Conservation (phyloP, 352 stramenopile genomes). For the Phytophthora megakarya region DNA sequence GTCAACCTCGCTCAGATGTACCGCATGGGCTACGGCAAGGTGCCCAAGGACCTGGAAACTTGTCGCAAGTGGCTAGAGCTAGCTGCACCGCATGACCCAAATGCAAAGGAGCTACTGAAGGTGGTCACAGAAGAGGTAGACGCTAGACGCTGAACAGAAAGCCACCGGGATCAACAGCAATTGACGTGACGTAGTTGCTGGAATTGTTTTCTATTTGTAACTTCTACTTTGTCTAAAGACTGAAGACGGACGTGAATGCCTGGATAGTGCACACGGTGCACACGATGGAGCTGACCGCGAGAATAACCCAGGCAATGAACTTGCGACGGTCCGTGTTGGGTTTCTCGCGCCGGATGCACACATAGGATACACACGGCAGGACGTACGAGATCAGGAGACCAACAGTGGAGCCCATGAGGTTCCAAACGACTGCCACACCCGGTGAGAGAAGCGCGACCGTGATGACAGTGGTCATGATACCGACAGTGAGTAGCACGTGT, state of each 20-base stretch:
- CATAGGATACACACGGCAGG: constrained; percentile 86
- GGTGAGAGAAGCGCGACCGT: constrained; percentile 74
- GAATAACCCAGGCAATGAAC: constrained; percentile 76
- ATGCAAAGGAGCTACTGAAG: constrained; percentile 78
- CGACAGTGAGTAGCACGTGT: constrained; percentile 72
- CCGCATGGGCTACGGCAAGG: constrained; percentile 62
- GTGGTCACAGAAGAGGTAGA: constrained; percentile 30
- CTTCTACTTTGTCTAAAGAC: constrained; percentile 23
- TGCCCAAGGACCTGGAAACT: constrained; percentile 65
- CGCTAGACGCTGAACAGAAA: constrained; percentile 7
- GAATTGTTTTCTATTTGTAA: constrained; percentile 17
- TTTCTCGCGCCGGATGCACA: constrained; percentile 80
- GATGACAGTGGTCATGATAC: constrained; percentile 65
- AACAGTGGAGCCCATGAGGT: constrained; percentile 88
- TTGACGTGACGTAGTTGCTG: constrained; percentile 21
- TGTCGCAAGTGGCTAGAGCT: constrained; percentile 80
- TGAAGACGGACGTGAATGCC: constrained; percentile 53
- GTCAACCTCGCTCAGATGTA: constrained; percentile 90
- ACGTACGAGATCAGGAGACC: constrained; percentile 89
- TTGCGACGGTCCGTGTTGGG: constrained; percentile 69
- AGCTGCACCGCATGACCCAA: constrained; percentile 70
- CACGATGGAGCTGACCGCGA: constrained; percentile 71
- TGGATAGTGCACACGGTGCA: constrained; percentile 80
- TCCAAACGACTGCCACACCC: constrained; percentile 88
- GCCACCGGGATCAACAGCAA: constrained; percentile 2